A percentile compares a stretch with the other conserved stretches of the same genome.
Conservation (phyloP, 2,329 filamentous ascomycete genomes). For the Paecilomyces sp. region DNA sequence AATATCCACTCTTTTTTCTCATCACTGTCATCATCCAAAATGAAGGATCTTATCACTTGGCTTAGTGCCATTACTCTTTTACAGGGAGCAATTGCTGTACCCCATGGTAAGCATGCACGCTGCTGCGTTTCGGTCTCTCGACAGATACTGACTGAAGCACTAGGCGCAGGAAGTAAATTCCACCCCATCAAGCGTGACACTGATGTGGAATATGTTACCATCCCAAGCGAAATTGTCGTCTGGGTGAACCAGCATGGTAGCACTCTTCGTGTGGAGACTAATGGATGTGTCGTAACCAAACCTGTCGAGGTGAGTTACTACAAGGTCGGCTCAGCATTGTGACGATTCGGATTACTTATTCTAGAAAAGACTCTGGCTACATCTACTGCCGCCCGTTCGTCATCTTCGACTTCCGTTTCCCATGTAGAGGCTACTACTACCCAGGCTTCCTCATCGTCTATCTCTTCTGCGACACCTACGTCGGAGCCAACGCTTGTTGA, state of each 20-base stretch:
- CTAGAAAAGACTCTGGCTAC: background rate
- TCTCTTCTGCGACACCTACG: background rate
- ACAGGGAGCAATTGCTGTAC: background rate
- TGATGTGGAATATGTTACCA: background rate
- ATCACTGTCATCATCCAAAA: background rate
- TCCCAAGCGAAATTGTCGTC: slow-evolving; percentile 6
- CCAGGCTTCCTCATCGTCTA: background rate
- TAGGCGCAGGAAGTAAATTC: background rate
- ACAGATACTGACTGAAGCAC: background rate
- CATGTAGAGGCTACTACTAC: background rate
- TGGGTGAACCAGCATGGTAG: slow-evolving; percentile 4
- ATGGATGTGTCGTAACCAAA: background rate
- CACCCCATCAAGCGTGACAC: background rate
- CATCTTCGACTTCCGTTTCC: background rate
- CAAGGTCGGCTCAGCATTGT: background rate
- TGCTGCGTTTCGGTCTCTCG: background rate
- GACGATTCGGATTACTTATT: background rate
- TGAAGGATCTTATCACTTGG: background rate
- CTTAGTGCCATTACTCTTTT: background rate
- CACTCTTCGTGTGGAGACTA: slow-evolving; percentile 2
- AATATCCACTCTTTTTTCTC: background rate
- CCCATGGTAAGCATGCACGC: background rate
- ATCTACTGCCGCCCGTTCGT: background rate
- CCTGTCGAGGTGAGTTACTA: slow-evolving; percentile 1
- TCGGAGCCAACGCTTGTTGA: background rate